Evolutionary conservation across 768 basidiomycete genomes (phyloP).

Genomic region (Leccinellum albellum): DNA sequence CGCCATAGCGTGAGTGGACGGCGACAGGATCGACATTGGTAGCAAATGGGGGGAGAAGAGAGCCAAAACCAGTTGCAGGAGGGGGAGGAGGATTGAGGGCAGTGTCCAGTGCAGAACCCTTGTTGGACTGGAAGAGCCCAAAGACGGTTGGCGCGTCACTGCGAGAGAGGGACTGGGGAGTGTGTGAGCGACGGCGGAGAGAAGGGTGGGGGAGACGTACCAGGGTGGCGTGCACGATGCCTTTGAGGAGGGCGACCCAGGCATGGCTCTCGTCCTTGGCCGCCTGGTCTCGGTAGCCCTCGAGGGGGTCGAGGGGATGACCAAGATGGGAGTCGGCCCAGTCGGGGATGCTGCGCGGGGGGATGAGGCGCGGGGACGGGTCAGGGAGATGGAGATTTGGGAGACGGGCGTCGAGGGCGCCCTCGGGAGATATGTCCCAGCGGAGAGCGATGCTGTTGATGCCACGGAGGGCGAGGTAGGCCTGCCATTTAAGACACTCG

Average conservation of each 20-base stretch:
- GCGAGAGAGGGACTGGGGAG: conserved; percentile 44
- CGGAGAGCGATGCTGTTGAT: conserved; percentile 50
- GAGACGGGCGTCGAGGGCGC: conserved; percentile 62
- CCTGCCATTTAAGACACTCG: conserved; percentile 90
- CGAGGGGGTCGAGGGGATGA: conserved; percentile 42
- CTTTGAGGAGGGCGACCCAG: conserved; percentile 79
- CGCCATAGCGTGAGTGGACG: conserved; percentile 58
- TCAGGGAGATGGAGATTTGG: conserved; percentile 67
- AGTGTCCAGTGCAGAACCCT: conserved; percentile 39
- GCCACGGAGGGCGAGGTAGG: conserved; percentile 62
- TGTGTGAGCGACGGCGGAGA: conserved; percentile 8
- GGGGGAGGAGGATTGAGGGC: conserved; percentile 63
- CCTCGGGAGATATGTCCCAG: conserved; percentile 67
- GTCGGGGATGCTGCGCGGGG: conserved; percentile 63
- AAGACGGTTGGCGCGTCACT: conserved; percentile 42
- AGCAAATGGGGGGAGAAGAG: conserved; percentile 60
- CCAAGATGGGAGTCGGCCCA: conserved; percentile 64
- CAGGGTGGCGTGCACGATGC: conserved; percentile 71
- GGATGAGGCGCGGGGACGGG: conserved; percentile 47
- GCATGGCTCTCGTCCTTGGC: conserved; percentile 74
- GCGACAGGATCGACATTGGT: conserved; percentile 48
- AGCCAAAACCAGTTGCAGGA: conserved; percentile 65
- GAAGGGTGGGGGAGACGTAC: conserved; percentile 36
- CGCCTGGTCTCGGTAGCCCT: conserved; percentile 62
- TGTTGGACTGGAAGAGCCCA: conserved; percentile 38